Evolutionary conservation across 768 basidiomycete species (phyloP), one percentile per base, ranked within the genome.

Genomic region (Mycena amicta): DNA sequence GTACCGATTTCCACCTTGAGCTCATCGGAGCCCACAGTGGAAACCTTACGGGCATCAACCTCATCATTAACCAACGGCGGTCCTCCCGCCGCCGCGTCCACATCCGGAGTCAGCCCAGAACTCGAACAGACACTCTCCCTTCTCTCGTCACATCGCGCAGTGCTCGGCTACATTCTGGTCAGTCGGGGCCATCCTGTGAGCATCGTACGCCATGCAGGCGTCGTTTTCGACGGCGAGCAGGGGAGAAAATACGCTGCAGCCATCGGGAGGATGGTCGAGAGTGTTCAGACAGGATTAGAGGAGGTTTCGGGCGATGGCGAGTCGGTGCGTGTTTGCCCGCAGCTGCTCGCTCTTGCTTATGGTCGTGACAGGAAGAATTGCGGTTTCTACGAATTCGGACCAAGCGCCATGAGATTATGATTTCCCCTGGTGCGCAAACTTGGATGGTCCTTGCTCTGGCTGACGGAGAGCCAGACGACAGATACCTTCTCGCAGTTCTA

Each of bases 311-410:
- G 83, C 13, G 85, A 85, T 31, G 78, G 79, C 55, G 87, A 87
- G 49, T 74, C 73, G 59, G 87, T 89, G 63, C 51, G 86, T 79
- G 13, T 33, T 50, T 13, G 18, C 31, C 47, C 39, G 29, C 11
- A 3, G 18, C 26, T 43, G 22, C 20, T 15, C 45, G 31, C 39
- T 51, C 27, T 59, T 49, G 27, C 29, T 40, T 50, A 18, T 37
- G 33, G 18, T 45, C 8, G 8, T 45, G 43, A 45, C 43, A 95
- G 93, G 94, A 95, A 69, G 89, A 92, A 25, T 80, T 96, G 45
- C 83, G 85, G 59, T 92, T 96, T 67, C 86, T 97, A 84, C 78
- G 94, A 57, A 93, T 96, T 74, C 84, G 95, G 50, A 96, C 95
- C 57, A 92, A 85, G 69, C 82, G 90, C 52, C 95, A 97, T 71